phyloP scores from a whole-genome alignment of 441 rosid genomes.

The Syzygium syzygioides region DNA sequence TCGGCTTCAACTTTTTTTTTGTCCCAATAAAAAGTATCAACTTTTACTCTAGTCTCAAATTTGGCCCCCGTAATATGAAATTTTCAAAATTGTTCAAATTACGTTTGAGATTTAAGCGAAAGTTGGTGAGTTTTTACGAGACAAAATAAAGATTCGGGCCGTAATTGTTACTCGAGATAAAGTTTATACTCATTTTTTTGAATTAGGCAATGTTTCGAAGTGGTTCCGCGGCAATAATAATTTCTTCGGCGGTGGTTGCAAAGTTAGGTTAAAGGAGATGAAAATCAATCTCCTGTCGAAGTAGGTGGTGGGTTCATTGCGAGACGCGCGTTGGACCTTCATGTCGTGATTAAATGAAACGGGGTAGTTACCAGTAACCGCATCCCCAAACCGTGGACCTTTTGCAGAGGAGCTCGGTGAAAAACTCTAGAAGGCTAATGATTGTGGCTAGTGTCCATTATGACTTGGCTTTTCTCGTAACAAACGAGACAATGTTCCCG shows the following conservation, averaged over 20 bases:
- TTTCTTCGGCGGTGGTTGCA: not conserved
- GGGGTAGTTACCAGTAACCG: not conserved
- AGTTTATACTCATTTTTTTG: too few species aligned
- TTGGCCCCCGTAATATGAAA: too few species aligned
- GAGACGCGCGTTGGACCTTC: not conserved
- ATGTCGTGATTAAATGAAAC: not conserved
- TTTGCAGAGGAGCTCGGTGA: not conserved
- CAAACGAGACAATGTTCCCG: not conserved
- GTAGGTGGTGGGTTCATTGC: not conserved
- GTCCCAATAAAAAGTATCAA: too few species aligned
- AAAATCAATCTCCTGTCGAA: not conserved
- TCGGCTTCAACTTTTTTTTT: too few species aligned
- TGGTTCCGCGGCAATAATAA: not conserved
- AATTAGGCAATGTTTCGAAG: not conserved
- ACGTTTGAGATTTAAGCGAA: too few species aligned
- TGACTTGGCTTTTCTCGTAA: not conserved
- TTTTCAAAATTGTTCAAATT: too few species aligned
- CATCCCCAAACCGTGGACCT: not conserved
- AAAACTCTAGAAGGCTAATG: not conserved
- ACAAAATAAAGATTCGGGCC: too few species aligned
- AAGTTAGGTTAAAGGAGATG: not conserved
- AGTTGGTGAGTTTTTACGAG: too few species aligned
- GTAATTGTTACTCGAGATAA: too few species aligned
- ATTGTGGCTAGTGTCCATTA: not conserved
- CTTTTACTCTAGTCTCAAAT: too few species aligned